Base-by-base conservation (phyloP, 192 early-diverging fungal genomes). In the Umbelopsis ramanniana region DNA sequence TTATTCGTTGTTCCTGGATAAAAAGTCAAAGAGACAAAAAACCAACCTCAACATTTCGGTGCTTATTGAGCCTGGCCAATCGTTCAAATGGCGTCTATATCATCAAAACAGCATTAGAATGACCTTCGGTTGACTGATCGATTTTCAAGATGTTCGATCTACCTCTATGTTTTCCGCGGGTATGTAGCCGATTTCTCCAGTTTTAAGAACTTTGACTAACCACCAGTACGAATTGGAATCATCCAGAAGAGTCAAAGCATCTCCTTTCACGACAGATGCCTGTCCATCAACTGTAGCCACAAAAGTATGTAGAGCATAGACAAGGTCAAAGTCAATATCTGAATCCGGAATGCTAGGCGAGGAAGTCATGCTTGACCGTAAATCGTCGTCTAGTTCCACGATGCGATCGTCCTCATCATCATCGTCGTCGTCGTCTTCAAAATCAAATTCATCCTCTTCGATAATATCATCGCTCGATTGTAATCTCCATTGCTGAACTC, bases 101-200 rank as follows among this genome's bases (percentile, higher is more conserved):
- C 66, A 37, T 21, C 22, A 24, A 50, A 60, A 9, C 45, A 9
- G 19, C 46, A 11, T 75, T 48, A 33, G 50, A 46, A 15, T 33
- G 19, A 26, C 11, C 2, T 57, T 1, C 21, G 46, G 10, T 7
- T 3, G 2, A 24, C 21, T 2, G 5, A 23, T 21, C 22, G 66
- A 29, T 37, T 38, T 24, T 17, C 7, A 29, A 19, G 0, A 1
- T 21, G 5, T 26, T 23, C 68, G 23, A 35, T 37, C n/a, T 70
- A 90, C 89, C 78, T 94, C 93, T 53, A 94, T 88, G 73, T 94
- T 93, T 74, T 94, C 93, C 3, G 93, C 93, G 22, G 93, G 93
- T 47, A 94, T 92, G 77, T 94, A 94, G 15, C 93, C 93, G 73
- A 94, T 89, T 79, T 89, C 80, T 10, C 74, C 77, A 23, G 76